phyloP scores from a whole-genome alignment of 257 asterid genomes.

The Ophiorrhiza pumila region DNA sequence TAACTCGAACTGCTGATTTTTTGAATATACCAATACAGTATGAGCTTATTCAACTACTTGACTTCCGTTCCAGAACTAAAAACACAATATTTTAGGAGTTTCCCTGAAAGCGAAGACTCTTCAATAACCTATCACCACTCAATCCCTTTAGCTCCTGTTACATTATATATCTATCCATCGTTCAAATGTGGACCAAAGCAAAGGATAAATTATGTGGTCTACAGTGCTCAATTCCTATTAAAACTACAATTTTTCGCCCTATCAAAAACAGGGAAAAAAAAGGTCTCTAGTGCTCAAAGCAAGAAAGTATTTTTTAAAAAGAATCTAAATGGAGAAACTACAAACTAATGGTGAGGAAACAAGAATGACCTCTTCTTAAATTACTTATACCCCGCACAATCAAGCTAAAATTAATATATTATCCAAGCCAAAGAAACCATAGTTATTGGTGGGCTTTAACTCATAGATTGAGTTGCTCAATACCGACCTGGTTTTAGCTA shows the following conservation, averaged over 20 bases:
- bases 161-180: not conserved
- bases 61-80: not conserved
- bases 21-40: too few relatives aligned
- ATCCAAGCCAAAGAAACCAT: not conserved
- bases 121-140: not conserved
- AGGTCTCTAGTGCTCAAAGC: too few relatives aligned
- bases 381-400: not conserved
- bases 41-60: not conserved
- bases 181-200: not conserved
- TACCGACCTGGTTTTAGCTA: not conserved
- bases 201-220: too few relatives aligned
- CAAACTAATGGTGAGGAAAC: too few relatives aligned
- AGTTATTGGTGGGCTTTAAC: not conserved
- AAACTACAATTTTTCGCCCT: too few relatives aligned
- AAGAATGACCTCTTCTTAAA: not conserved
- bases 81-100: not conserved
- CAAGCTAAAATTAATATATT: too few relatives aligned
- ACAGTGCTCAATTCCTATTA: too few relatives aligned
- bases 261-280: too few relatives aligned
- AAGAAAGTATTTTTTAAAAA: too few relatives aligned
- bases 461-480: not conserved
- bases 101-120: not conserved
- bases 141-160: not conserved
- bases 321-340: not conserved
- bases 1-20: too few relatives aligned